Conservation (phyloP, 176 grass and related monocot genomes). For the Secale cereale region DNA sequence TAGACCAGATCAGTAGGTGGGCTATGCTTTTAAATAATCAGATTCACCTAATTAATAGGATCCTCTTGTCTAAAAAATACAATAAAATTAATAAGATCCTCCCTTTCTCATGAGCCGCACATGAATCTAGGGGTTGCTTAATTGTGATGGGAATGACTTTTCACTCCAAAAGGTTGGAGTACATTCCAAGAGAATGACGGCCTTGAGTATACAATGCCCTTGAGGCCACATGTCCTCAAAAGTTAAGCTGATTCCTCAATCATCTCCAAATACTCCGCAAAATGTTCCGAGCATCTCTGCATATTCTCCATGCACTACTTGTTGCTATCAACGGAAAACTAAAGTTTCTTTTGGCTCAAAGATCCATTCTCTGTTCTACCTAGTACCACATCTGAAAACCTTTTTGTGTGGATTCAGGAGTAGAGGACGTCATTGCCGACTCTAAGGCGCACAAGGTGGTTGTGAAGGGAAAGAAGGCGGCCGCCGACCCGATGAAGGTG, state of each 20-base stretch:
- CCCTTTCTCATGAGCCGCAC: constrained; percentile 17
- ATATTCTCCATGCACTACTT: constrained; percentile 22
- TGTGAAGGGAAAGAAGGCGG: constrained; percentile 89
- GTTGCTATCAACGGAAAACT: constrained; percentile 16
- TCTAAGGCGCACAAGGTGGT: constrained; percentile 72
- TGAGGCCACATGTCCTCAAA: constrained; percentile 3
- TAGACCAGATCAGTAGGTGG: neutral
- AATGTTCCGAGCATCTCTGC: neutral
- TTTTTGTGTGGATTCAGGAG: constrained; percentile 41
- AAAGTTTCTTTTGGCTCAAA: constrained; percentile 17
- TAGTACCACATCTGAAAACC: constrained; percentile 15
- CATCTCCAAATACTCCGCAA: constrained; percentile 7
- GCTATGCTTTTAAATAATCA: constrained; percentile 24
- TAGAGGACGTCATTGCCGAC: constrained; percentile 75
- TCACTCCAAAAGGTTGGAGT: constrained; percentile 28
- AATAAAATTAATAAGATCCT: constrained; percentile 4
- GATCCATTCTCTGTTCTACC: neutral
- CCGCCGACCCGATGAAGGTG: constrained; percentile 85
- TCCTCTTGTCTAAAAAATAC: neutral
- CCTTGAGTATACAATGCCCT: constrained; percentile 27
- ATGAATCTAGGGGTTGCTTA: constrained; percentile 34
- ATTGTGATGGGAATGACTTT: constrained; percentile 31
- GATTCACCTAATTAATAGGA: constrained; percentile 18
- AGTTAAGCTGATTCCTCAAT: constrained; percentile 13
- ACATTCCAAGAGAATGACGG: constrained; percentile 52